A percentile compares a stretch with the other conserved stretches of the same genome.
These are phyloP conservation scores for Penicillium turbatum DNA, from an alignment of 495 filamentous ascomycete species.

Conservation along the genomic window DNA sequence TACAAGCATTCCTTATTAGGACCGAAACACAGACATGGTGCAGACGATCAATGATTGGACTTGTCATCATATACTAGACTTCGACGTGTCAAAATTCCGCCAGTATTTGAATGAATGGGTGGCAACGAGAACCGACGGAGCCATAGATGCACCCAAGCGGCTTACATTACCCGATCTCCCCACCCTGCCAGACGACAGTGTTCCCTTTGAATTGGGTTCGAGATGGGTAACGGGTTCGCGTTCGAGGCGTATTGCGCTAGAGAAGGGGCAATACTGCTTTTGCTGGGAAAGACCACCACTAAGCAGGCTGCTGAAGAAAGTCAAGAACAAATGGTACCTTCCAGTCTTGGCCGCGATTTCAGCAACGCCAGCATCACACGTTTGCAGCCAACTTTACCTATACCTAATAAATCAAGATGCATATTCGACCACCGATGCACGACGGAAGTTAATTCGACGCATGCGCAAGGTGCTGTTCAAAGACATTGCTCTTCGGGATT, in stretches of 20 bases:
- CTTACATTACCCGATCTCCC: constrained; percentile 20
- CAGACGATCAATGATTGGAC: constrained; percentile 21
- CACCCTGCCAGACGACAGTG: constrained; percentile 14
- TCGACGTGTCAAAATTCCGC: constrained; percentile 21
- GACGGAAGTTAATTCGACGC: constrained; percentile 35
- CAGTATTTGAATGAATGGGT: constrained; percentile 22
- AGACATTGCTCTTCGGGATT: constrained; percentile 35
- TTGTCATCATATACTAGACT: constrained; percentile 18
- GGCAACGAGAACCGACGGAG: constrained; percentile 12
- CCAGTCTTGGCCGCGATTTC: constrained; percentile 24
- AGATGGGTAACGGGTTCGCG: constrained; percentile 17
- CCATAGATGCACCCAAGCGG: constrained; percentile 15
- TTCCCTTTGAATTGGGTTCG: constrained; percentile 17
- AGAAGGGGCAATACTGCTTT: constrained; percentile 22
- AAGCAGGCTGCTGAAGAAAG: constrained; percentile 11
- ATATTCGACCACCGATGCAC: constrained; percentile 24
- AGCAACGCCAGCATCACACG: constrained; percentile 31
- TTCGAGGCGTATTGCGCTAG: constrained; percentile 13
- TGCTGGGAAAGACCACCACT: constrained; percentile 22
- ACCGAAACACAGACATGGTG: constrained; percentile 18
- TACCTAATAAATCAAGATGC: constrained; percentile 35
- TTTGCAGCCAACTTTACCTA: constrained; percentile 37
- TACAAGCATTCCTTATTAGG: constrained; percentile 17
- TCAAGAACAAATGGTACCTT: constrained; percentile 17
- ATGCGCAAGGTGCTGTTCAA: constrained; percentile 44